phyloP scores from a whole-genome alignment of 345 rosid species.

The Fremontodendron californicum region DNA sequence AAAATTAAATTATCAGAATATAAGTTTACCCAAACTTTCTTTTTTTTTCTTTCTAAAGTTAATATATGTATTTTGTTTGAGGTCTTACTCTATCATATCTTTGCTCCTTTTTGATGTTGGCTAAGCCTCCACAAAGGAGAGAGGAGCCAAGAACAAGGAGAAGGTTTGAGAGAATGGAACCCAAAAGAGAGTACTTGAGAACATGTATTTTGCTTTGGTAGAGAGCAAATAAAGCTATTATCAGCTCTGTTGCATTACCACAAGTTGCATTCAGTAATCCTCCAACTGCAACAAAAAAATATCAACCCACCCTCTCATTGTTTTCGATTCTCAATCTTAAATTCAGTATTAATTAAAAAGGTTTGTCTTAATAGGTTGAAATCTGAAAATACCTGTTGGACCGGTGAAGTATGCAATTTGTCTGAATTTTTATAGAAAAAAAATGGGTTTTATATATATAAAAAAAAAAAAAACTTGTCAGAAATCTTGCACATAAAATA shows the following conservation, averaged over 20 bases:
- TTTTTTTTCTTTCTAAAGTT: background rate
- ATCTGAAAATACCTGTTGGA: constrained; percentile 64
- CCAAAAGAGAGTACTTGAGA: constrained; percentile 75
- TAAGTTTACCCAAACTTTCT: background rate
- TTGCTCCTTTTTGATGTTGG: constrained; percentile 71
- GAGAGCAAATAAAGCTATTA: constrained; percentile 85
- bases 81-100: constrained; percentile 64
- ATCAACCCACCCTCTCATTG: background rate
- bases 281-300: constrained; percentile 55
- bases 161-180: constrained; percentile 86
- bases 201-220: constrained; percentile 61
- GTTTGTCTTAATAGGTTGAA: background rate
- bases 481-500: background rate
- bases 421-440: constrained; percentile 31
- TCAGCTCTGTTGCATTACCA: constrained; percentile 91
- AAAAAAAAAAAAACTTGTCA: background rate
- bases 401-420: constrained; percentile 89
- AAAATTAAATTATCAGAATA: background rate
- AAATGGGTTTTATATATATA: background rate
- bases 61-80: background rate
- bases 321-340: background rate
- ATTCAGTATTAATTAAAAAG: background rate
- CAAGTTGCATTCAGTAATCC: constrained; percentile 94
- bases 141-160: constrained; percentile 85
- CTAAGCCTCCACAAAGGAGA: constrained; percentile 79